Evolutionary conservation across 2,329 filamentous ascomycete species (phyloP).

Genomic region (Aspergillus fumigatiaffinis): DNA sequence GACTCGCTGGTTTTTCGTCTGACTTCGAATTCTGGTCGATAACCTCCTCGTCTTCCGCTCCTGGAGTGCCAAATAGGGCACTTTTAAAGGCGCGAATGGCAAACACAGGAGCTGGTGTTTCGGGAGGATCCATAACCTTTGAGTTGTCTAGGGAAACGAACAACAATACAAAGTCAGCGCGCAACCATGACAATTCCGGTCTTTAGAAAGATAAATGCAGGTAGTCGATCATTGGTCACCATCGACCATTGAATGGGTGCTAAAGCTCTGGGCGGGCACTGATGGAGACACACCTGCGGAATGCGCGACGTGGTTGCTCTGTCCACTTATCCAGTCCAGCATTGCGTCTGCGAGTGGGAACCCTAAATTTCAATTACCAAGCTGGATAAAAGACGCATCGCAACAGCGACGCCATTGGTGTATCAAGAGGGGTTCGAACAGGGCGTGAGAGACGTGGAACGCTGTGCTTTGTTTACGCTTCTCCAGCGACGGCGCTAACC

Average conservation of each 20-base stretch:
- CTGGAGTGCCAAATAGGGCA: slow-evolving; percentile 61
- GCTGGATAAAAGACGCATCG: slow-evolving; percentile 13
- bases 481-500: slow-evolving; percentile 10
- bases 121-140: slow-evolving; percentile 56
- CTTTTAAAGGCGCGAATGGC: slow-evolving; percentile 64
- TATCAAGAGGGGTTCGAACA: slow-evolving; percentile 6
- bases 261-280: slow-evolving; percentile 7
- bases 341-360: slow-evolving; percentile 21
- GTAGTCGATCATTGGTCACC: slow-evolving; percentile 8
- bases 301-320: slow-evolving; percentile 25
- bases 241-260: neutral
- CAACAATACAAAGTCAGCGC: slow-evolving; percentile 2
- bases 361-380: slow-evolving; percentile 10
- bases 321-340: slow-evolving; percentile 34
- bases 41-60: slow-evolving; percentile 43
- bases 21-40: slow-evolving; percentile 15
- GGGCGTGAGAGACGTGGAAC: slow-evolving; percentile 20
- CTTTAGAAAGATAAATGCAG: slow-evolving; percentile 1
- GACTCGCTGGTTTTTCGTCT: slow-evolving; percentile 13
- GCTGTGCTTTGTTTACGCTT: slow-evolving; percentile 33
- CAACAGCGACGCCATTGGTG: slow-evolving; percentile 15
- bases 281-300: slow-evolving; percentile 23
- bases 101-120: slow-evolving; percentile 64
- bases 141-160: slow-evolving; percentile 35
- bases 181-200: neutral